These are phyloP conservation scores for Pseudohyphozyma bogoriensis DNA, from an alignment of 768 basidiomycete species.

Conservation along the genomic window DNA sequence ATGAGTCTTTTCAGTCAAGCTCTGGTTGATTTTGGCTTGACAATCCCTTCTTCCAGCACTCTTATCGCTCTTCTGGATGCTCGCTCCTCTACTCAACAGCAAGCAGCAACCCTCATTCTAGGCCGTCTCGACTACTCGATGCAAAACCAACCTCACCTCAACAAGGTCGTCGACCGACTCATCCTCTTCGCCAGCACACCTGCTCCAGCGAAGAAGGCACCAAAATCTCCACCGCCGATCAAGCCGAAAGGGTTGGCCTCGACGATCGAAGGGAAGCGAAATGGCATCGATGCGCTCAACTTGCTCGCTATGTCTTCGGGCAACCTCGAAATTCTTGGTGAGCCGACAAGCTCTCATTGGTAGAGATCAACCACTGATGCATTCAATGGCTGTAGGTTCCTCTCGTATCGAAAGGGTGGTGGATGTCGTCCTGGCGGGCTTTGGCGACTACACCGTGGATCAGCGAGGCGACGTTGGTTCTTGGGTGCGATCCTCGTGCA, in stretches of 20 bases:
- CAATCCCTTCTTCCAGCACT: conserved; percentile 53
- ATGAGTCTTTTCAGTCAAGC: conserved; percentile 48
- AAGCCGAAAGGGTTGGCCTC: too few relatives aligned
- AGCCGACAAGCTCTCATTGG: neutral
- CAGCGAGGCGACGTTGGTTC: conserved; percentile 95
- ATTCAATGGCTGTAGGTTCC: neutral
- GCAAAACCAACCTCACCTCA: neutral
- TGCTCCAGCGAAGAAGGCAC: too few relatives aligned
- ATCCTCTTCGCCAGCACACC: neutral
- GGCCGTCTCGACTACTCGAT: conserved; percentile 54
- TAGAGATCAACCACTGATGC: neutral
- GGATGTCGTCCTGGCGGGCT: conserved; percentile 50
- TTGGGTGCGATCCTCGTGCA: conserved; percentile 75
- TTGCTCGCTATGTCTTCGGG: neutral
- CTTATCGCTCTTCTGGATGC: conserved; percentile 37
- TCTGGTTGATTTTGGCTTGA: conserved; percentile 40
- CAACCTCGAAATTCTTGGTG: neutral
- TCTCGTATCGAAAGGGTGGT: too few relatives aligned
- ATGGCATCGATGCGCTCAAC: conserved; percentile 22
- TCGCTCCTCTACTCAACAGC: conserved; percentile 45
- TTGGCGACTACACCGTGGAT: conserved; percentile 84
- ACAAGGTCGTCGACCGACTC: neutral
- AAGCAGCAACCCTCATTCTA: conserved; percentile 60
- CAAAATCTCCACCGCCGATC: too few relatives aligned
- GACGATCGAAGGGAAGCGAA: conserved; percentile 11